These are phyloP conservation scores for Clarireedia monteithiana DNA, from an alignment of 2,329 filamentous ascomycete genomes.

Conservation along the genomic window DNA sequence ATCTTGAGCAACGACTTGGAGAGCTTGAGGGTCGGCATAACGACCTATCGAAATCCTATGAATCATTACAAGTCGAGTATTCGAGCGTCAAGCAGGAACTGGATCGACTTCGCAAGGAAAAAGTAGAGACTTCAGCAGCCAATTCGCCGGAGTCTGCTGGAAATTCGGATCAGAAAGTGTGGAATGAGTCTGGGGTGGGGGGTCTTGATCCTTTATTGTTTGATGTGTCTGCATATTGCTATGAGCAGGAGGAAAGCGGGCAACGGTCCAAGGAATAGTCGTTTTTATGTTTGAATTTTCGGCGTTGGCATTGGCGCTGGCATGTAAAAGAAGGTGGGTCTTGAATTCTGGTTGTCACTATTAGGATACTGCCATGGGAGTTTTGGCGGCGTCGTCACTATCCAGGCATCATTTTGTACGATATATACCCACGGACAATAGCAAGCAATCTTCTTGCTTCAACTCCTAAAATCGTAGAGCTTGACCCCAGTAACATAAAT, in stretches of 20 bases:
- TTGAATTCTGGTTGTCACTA: neutral
- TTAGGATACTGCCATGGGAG: neutral
- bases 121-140: neutral
- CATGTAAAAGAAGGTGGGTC: neutral
- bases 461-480: neutral
- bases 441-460: neutral
- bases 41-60: slow-evolving; percentile 46
- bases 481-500: neutral
- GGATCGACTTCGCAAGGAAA: slow-evolving; percentile 23
- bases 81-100: slow-evolving; percentile 26
- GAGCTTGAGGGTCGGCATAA: slow-evolving; percentile 48
- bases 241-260: slow-evolving; percentile 22
- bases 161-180: slow-evolving; percentile 12
- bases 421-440: neutral
- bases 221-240: slow-evolving; percentile 28
- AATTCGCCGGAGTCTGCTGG: slow-evolving; percentile 7
- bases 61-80: slow-evolving; percentile 36
- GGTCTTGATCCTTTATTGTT: slow-evolving; percentile 26
- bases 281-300: neutral
- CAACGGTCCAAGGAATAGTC: neutral
- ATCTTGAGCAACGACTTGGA: slow-evolving; percentile 49
- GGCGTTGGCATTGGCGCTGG: neutral
- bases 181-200: slow-evolving; percentile 21
- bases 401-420: neutral
- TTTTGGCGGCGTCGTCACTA: neutral